Evolutionary conservation across 495 filamentous ascomycete species (phyloP), one percentile per base, ranked within the genome.

Genomic region (Aspergillus baeticus): DNA sequence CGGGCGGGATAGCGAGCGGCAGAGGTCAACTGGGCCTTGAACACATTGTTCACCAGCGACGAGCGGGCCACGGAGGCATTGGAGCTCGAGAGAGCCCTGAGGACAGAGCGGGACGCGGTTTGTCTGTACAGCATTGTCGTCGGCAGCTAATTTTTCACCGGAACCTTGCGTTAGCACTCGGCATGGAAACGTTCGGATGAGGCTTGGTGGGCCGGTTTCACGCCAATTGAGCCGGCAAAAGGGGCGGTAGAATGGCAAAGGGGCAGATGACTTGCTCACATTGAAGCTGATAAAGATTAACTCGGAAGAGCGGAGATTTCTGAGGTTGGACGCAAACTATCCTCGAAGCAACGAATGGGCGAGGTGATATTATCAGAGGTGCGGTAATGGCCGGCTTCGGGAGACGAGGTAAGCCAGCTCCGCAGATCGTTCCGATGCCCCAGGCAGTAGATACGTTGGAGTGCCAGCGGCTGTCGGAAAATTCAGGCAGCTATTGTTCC

Each of bases 101-200:
- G 65, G 35, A 73, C 65, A 50, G 77, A 78, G 72, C 75, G 74
- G 61, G 74, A 72, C 63, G 71, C 69, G 57, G 70, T 64, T 62
- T 69, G 71, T 63, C 77, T 73, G 70, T 73, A 77, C 50, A 81
- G 47, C 78, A 81, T 81, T 61, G 65, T 73, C 62, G 67, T 57
- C 58, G 56, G 55, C 59, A 70, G 71, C 72, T 74, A 67, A 69
- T 69, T 65, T 67, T 64, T 68, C 53, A 54, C 60, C 70, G 64
- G 65, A 54, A 46, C 23, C 56, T 41, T 42, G n/a, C 34, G 64
- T 72, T 66, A 71, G 69, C 62, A 69, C 54, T 38, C 45, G 48
- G 57, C 51, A 31, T 62, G 38, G 69, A 69, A 74, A 74, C 63
- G 65, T 58, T 66, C 69, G 73, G 73, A 64, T 70, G 52, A 55